Evolutionary conservation across 2,329 filamentous ascomycete species (phyloP), one percentile per base, ranked within the genome.

Genomic region (Dothideomycetes sp.): DNA sequence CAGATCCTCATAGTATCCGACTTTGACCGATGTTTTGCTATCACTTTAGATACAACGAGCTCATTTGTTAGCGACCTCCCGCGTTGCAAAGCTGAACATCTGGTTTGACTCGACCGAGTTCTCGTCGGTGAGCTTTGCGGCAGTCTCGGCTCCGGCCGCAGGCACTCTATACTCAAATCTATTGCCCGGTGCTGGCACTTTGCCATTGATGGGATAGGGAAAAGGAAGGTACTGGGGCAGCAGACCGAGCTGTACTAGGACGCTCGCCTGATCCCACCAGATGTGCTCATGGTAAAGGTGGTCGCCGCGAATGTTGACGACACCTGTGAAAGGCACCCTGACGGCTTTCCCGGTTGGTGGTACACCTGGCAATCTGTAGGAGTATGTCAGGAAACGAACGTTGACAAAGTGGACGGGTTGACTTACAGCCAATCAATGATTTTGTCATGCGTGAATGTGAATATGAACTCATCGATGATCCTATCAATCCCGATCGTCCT

Each of bases 391-490:
- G 11, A 41, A 3, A 24, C 4, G 7, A 14, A 30, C 17, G n/a
- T 72, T 75, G 37, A 11, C 34, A 31, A 19, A 17, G 38, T 35
- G 31, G 42, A 36, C 4, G 18, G n/a, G 10, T 17, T 11, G 9
- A 65, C 74, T 57, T 57, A 82, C 77, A 85, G 63, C 80, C 79
- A 84, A 52, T 82, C 77, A 82, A 84, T 70, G 0, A 88, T 70
- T 0, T 82, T 70, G 50, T 88, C 81, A 1, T 78, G 75, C 18
- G 67, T 68, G 47, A 77, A 78, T 0, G 62, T 64, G 5, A 74
- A 52, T 12, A 74, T 60, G 52, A 77, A 65, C 49, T 78, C 75
- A 46, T 78, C 75, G 2, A 76, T 74, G 3, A 79, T 62, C 2
- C 72, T 64, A 51, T 78, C 72, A 0, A 66, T 60, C 3, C 73